Base-by-base conservation (phyloP, 2,329 filamentous ascomycete species). In the Pseudopithomyces chartarum region DNA sequence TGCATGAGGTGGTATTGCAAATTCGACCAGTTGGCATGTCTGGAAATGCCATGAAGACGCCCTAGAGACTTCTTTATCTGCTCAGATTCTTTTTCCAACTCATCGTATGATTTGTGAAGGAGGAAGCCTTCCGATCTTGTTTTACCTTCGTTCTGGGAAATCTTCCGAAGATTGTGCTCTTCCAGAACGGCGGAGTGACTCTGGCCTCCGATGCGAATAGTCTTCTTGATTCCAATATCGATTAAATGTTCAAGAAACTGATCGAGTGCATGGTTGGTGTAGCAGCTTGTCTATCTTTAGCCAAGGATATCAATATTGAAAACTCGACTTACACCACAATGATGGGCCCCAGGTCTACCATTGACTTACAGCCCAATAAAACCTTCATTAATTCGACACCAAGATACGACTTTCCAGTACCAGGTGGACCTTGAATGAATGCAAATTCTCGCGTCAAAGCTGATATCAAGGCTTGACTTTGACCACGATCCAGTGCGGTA, bases 341-440 rank as follows among this genome's bases (percentile, higher is more conserved):
- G 5, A 85, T 79, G 0, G 81, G 81, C 0, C 81, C 80, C 0
- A 84, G 60, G 0, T 67, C 51, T 0, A 63, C 73, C 17, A 59
- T 65, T 0, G 58, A 42, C 29, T 71, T 76, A 53, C 74, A 71
- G 77, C 81, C 11, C 77, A 88, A 65, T 6, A 88, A 66, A 0
- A 81, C 78, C 57, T 83, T 82, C 56, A 89, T 81, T n/a, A 90
- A 68, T 42, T 82, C 79, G 1, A 85, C 79, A 2, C 87, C 87
- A 0, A 82, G 79, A 60, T 82, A 90, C 3, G 80, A 84, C 66
- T 91, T 91, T 0, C 89, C 88, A 0, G 88, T 91, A 0, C 89
- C 88, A 0, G 88, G 88, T 0, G 88, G 88, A 0, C 89, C 89
- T 74, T 91, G 87, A 11, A 90, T 87, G 4, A 90, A 76, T 1